Percentiles rank a stretch among this genome's conserved stretches.
These are phyloP conservation scores for Clavispora asparagi DNA, from an alignment of 805 yeast species.

Conservation along the genomic window DNA sequence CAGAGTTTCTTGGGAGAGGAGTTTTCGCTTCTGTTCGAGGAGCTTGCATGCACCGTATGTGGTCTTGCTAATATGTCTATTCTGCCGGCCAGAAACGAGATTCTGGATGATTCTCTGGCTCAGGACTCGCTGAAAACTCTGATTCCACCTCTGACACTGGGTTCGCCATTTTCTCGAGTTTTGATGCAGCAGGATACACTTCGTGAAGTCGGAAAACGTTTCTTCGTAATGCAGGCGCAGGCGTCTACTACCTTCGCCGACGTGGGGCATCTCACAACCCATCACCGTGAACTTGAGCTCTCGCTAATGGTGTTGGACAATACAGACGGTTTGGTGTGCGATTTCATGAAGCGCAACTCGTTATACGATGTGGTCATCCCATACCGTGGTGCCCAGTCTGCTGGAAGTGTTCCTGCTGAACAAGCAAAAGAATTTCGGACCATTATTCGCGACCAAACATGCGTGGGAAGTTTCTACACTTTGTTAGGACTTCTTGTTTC, in stretches of 20 bases:
- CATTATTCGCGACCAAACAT: conserved; percentile 17
- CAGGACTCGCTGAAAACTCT: too few relatives aligned
- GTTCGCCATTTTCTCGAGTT: conserved; percentile 1
- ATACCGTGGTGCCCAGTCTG: conserved; percentile 23
- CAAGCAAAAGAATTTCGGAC: conserved; percentile 1
- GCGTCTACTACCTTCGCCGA: conserved; percentile 25
- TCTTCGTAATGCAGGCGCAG: conserved; percentile 20
- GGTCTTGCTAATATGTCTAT: conserved; percentile 24
- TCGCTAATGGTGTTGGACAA: conserved; percentile 20
- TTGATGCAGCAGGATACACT: conserved; percentile 13
- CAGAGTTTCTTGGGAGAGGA: conserved; percentile 22
- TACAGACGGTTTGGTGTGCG: conserved; percentile 14
- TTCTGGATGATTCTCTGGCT: too few relatives aligned
- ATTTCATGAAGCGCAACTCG: conserved; percentile 28
- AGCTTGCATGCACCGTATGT: conserved; percentile 22
- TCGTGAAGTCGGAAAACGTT: conserved; percentile 22
- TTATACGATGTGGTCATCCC: conserved; percentile 27
- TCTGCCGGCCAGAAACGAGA: neutral
- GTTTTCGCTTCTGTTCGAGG: conserved; percentile 21
- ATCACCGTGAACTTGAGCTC: conserved; percentile 22
- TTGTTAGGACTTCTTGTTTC: conserved; percentile 30
- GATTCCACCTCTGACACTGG: neutral
- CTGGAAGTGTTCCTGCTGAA: conserved; percentile 10
- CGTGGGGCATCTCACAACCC: conserved; percentile 23
- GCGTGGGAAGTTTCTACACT: conserved; percentile 34